These are phyloP conservation scores for Phoma sp. DNA, from an alignment of 2,329 filamentous ascomycete species.

Conservation along the genomic window DNA sequence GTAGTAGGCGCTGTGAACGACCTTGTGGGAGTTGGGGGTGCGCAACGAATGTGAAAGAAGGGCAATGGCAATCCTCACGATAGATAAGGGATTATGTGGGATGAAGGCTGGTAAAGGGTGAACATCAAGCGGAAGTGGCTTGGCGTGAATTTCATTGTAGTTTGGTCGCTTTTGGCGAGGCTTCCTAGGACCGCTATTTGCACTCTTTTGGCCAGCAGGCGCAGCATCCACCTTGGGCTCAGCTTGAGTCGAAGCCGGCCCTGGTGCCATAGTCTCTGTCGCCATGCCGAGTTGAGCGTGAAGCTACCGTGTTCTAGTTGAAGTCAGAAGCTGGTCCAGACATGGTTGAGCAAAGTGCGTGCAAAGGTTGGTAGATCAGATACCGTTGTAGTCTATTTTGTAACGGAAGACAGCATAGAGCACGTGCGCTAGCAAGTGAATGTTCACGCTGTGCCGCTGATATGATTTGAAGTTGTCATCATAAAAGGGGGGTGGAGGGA, in stretches of 20 bases:
- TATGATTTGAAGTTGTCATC: slow-evolving; percentile 23
- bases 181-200: slow-evolving; percentile 31
- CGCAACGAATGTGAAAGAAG: slow-evolving; percentile 77
- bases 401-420: slow-evolving; percentile 25
- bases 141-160: slow-evolving; percentile 77
- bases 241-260: slow-evolving; percentile 16
- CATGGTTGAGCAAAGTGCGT: background rate
- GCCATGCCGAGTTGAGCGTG: slow-evolving; percentile 23
- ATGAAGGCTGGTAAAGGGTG: slow-evolving; percentile 88
- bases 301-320: background rate
- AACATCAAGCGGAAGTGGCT: slow-evolving; percentile 79
- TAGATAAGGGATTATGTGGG: slow-evolving; percentile 88
- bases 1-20: slow-evolving; percentile 77
- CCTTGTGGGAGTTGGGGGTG: slow-evolving; percentile 69
- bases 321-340: slow-evolving; percentile 1
- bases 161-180: slow-evolving; percentile 57
- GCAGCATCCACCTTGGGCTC: slow-evolving; percentile 16
- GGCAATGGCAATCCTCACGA: slow-evolving; percentile 79
- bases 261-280: slow-evolving; percentile 11
- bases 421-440: slow-evolving; percentile 23
- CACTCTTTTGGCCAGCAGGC: slow-evolving; percentile 21
- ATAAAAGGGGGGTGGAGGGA: slow-evolving; percentile 8
- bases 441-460: slow-evolving; percentile 22
- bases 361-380: slow-evolving; percentile 12
- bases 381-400: slow-evolving; percentile 26